Percentiles rank a stretch among this genome's conserved stretches.
phyloP scores from a whole-genome alignment of 2,329 filamentous ascomycete species.

The Elsinoe perseae region DNA sequence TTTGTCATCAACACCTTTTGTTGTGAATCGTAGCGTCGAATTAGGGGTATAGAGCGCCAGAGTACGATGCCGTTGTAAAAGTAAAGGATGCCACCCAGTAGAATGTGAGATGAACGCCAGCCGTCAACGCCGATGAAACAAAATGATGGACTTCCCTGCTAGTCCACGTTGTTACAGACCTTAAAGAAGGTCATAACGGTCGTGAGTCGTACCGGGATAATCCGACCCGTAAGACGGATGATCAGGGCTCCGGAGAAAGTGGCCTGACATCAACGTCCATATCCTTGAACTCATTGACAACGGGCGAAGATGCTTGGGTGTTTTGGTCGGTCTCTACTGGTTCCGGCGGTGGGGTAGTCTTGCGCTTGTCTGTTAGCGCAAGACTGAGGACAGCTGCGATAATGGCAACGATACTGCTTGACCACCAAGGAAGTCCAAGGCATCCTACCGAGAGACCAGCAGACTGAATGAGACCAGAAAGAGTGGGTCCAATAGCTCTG shows the following conservation, averaged over 20 bases:
- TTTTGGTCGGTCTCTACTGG: neutral
- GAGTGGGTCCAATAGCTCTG: constrained; percentile 77
- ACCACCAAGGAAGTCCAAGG: constrained; percentile 91
- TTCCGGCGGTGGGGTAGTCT: neutral
- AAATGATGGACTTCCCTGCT: neutral
- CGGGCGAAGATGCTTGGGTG: neutral
- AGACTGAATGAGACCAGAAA: constrained; percentile 79
- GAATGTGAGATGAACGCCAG: neutral
- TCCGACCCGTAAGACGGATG: neutral
- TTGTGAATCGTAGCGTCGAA: constrained; percentile 6
- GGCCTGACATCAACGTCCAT: constrained; percentile 11
- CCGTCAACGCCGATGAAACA: neutral
- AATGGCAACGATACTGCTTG: constrained; percentile 66
- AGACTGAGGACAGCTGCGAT: constrained; percentile 67
- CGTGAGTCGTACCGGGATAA: neutral
- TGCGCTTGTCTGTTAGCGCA: constrained; percentile 45
- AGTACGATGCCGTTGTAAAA: neutral
- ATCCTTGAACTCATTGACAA: constrained; percentile 8
- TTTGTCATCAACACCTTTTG: constrained; percentile 4
- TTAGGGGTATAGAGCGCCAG: constrained; percentile 18
- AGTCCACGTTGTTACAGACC: neutral
- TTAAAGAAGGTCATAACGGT: neutral
- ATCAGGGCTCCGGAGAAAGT: constrained; percentile 4
- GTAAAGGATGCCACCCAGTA: constrained; percentile 14
- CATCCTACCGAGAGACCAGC: constrained; percentile 71